Evolutionary conservation across 2,329 filamentous ascomycete species (phyloP), one percentile per base, ranked within the genome.

Genomic region (Neoscytalidium dimidiatum): DNA sequence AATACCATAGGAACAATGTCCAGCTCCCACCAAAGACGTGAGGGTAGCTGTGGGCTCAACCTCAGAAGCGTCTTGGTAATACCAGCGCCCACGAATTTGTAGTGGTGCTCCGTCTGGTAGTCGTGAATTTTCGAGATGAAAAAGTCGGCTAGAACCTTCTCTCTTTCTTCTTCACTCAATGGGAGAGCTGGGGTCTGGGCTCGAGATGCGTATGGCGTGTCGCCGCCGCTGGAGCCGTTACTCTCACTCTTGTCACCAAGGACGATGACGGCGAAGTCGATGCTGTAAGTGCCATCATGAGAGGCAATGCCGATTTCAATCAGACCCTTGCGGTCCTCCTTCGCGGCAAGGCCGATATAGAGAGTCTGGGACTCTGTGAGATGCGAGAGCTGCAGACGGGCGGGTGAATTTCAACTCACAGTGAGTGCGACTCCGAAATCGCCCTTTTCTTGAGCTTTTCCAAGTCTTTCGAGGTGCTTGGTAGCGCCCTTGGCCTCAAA

Each of bases 81-180:
- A n/a, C 91, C 90, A 21, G 87, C 85, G 7, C 91, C 91, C 21
- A 92, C 82, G 69, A 93, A 90, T 76, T 94, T 95, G 79, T 87
- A 86, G 64, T 88, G 79, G 73, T 92, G 89, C 13, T 85, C 81
- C 46, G 85, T 80, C 68, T 88, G 86, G 69, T 92, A 94, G 23
- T 78, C 72, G 35, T 83, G 75, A 31, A 92, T 78, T 53, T 85
- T 80, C 0, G 72, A 68, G 67, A 92, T 77, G 49, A 93, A 80
- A 68, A 86, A 85, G 62, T 90, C 83, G 19, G 84, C 84, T 35
- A 90, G 62, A 21, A 65, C 66, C 17, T 64, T 65, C 3, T 70
- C 64, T 49, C 67, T 67, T n/a, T 71, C 66, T 41, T 69, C 66
- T 3, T 49, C 52, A 2, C 14, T 23, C 26, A 65, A 17, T 3